phyloP scores from a whole-genome alignment of 1,284 basidiomycete genomes.

The Cutaneotrichosporon cutaneum region DNA sequence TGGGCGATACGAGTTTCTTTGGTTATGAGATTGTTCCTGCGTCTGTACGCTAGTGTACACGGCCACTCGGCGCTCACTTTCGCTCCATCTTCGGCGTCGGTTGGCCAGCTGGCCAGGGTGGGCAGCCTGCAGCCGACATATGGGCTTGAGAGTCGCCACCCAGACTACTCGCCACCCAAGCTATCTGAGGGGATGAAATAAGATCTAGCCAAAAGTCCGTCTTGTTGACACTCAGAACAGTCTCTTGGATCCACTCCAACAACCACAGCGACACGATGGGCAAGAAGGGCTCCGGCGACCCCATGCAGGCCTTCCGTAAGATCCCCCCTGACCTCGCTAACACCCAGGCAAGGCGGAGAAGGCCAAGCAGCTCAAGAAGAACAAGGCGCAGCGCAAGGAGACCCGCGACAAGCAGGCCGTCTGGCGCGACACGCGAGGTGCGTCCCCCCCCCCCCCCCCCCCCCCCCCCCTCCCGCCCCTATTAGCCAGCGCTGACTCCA shows the following conservation, averaged over 20 bases:
- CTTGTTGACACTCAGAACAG: background rate
- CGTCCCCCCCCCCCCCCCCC: constrained; percentile 21
- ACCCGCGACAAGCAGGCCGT: constrained; percentile 75
- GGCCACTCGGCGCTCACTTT: no score
- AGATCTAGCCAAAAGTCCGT: background rate
- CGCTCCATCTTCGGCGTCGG: no score
- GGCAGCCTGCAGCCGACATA: no score
- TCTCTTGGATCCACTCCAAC: background rate
- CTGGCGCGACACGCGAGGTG: constrained; percentile 82
- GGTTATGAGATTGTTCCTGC: background rate
- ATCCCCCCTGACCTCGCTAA: background rate
- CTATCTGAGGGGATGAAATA: background rate
- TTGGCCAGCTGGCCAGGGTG: background rate
- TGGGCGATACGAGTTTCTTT: background rate
- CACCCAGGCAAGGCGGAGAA: constrained; percentile 75
- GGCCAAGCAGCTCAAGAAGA: constrained; percentile 91
- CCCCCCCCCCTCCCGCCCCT: background rate
- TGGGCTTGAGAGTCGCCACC: no score
- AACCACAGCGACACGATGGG: constrained; percentile 11
- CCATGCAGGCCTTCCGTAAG: constrained; percentile 76
- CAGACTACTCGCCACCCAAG: background rate
- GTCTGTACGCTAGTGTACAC: no score
- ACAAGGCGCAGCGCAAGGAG: constrained; percentile 76
- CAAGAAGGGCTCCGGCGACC: constrained; percentile 63
- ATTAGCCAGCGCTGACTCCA: constrained; percentile 16